Percentiles rank a stretch among this genome's conserved stretches.
Conservation (phyloP, 352 stramenopile species). For the Globisporangium mamillatum region DNA sequence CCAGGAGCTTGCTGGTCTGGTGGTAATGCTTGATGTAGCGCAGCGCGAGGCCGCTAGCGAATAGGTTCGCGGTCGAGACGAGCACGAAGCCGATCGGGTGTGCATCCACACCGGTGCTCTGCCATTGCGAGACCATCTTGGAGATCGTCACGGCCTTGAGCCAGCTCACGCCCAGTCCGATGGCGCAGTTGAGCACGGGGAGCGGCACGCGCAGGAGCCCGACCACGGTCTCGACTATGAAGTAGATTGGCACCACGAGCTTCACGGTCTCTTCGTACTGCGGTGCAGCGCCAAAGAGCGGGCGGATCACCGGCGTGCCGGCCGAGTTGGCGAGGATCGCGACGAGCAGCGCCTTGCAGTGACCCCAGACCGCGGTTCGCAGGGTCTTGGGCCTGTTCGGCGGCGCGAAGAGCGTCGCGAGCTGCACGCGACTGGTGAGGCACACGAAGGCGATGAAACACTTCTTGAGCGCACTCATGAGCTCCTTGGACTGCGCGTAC, state of each 20-base stretch:
- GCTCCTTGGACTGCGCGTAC: constrained; percentile 43
- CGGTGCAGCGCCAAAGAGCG: constrained; percentile 47
- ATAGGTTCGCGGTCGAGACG: constrained; percentile 68
- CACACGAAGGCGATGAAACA: constrained; percentile 65
- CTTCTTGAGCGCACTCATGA: constrained; percentile 48
- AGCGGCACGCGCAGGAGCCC: constrained; percentile 40
- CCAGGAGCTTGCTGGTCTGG: constrained; percentile 30
- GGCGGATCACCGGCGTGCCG: constrained; percentile 61
- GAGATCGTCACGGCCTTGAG: constrained; percentile 70
- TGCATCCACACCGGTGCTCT: constrained; percentile 30
- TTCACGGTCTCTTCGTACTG: constrained; percentile 58
- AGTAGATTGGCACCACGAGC: constrained; percentile 61
- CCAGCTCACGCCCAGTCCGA: constrained; percentile 66
- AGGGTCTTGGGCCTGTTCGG: constrained; percentile 36
- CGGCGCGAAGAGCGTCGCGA: constrained; percentile 40
- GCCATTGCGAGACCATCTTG: constrained; percentile 63
- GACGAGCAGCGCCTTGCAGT: constrained; percentile 47
- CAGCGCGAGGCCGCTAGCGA: constrained; percentile 56
- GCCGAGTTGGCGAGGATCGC: constrained; percentile 60
- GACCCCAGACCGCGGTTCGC: constrained; percentile 22
- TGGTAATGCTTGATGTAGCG: constrained; percentile 54
- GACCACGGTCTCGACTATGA: constrained; percentile 38
- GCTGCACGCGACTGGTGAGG: constrained; percentile 42
- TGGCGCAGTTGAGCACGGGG: constrained; percentile 40
- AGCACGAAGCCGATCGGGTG: constrained; percentile 61